A percentile compares a stretch with the other conserved stretches of the same genome.
Conservation (phyloP, 2,329 filamentous ascomycete species). For the Didymella pomorum region DNA sequence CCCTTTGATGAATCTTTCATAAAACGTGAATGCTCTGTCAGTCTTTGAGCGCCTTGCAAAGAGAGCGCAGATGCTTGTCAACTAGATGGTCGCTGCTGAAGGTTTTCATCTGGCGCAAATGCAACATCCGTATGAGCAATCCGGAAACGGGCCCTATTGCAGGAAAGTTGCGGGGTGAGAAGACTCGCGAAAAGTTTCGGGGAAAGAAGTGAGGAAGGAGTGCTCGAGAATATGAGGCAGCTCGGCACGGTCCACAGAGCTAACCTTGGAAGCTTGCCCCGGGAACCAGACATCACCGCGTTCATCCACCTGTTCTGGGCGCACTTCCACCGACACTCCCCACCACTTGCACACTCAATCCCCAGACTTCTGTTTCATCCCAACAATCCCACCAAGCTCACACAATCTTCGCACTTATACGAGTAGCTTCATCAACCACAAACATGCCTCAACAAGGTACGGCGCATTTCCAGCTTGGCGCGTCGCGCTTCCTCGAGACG, state of each 20-base stretch:
- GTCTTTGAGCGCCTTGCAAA: background rate
- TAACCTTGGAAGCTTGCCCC: constrained; percentile 10
- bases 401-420: background rate
- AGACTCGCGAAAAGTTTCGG: background rate
- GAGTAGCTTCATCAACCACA: background rate
- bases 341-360: background rate
- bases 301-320: constrained; percentile 18
- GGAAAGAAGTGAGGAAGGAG: background rate
- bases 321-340: constrained; percentile 7
- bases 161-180: background rate
- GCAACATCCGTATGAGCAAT: background rate
- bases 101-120: background rate
- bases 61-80: background rate
- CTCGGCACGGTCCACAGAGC: constrained; percentile 11
- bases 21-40: background rate
- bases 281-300: constrained; percentile 13
- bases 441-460: constrained; percentile 37
- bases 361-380: background rate
- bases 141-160: background rate
- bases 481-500: constrained; percentile 12
- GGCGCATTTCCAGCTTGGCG: constrained; percentile 8
- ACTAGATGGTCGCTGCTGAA: background rate
- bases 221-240: constrained; percentile 1
- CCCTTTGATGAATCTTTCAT: background rate
- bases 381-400: too few species aligned